These are phyloP conservation scores for Mucor irregularis DNA, from an alignment of 371 early-diverging fungal genomes.

Conservation along the genomic window DNA sequence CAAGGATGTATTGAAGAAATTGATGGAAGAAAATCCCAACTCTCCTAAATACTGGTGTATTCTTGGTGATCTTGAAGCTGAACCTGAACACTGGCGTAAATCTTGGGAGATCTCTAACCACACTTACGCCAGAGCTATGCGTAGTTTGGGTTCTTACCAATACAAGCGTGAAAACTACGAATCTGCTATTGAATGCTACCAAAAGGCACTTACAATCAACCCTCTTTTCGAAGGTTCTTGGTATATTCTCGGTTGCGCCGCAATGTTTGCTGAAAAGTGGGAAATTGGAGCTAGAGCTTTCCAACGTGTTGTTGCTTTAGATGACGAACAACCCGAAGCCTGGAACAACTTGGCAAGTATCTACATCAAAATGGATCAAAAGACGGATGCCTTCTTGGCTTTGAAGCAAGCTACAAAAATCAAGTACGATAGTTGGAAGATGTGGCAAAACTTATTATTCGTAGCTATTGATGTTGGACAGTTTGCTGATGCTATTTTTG, in stretches of 20 bases:
- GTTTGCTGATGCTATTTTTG: constrained; percentile 81
- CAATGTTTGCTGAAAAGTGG: constrained; percentile 81
- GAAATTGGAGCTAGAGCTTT: constrained; percentile 78
- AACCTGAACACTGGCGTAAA: constrained; percentile 78
- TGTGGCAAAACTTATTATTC: constrained; percentile 92
- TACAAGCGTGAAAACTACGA: constrained; percentile 63
- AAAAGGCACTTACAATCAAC: constrained; percentile 86
- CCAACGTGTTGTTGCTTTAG: constrained; percentile 71
- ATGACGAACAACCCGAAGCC: constrained; percentile 88
- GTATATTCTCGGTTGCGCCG: constrained; percentile 95
- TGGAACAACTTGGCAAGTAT: constrained; percentile 95
- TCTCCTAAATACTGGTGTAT: constrained; percentile 86
- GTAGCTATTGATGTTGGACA: constrained; percentile 78
- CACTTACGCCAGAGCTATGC: constrained; percentile 90
- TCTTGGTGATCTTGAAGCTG: constrained; percentile 83
- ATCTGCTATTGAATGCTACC: constrained; percentile 60
- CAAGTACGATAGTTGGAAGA: constrained; percentile 82
- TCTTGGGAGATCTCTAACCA: constrained; percentile 88
- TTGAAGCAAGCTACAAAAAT: constrained; percentile 81
- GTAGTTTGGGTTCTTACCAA: constrained; percentile 83
- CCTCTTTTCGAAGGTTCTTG: constrained; percentile 94
- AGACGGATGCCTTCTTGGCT: constrained; percentile 80
- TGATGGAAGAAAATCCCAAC: constrained; percentile 66
- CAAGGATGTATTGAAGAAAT: constrained; percentile 66
- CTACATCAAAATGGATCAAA: constrained; percentile 66